Percentiles rank a stretch among this genome's conserved stretches.
Evolutionary conservation across 2,329 filamentous ascomycete species (phyloP).

Genomic region (Paecilomyces sp.): DNA sequence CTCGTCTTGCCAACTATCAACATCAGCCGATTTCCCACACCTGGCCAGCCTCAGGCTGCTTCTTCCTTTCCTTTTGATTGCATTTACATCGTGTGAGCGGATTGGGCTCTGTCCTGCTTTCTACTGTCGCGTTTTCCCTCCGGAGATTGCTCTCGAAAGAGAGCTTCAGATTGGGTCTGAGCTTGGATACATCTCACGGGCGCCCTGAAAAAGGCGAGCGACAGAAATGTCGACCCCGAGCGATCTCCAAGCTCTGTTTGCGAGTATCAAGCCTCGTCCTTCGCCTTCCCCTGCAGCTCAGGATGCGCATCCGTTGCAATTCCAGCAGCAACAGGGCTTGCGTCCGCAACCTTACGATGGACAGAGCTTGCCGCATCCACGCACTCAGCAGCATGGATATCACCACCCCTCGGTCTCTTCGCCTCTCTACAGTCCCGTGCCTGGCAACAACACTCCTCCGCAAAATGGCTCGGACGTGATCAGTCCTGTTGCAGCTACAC

Average conservation of each 20-base stretch:
- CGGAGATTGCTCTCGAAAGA: conserved; percentile 4
- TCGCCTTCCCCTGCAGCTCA: conserved; percentile 25
- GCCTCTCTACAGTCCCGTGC: conserved; percentile 50
- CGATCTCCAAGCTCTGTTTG: conserved; percentile 41
- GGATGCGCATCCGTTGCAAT: conserved; percentile 21
- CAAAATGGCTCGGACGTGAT: conserved; percentile 52
- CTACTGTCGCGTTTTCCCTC: neutral
- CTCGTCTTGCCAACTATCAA: neutral
- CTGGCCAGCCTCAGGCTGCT: neutral
- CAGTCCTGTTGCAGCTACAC: conserved; percentile 47
- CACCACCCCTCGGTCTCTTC: conserved; percentile 53
- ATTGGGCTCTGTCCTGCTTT: neutral
- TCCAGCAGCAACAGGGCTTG: conserved; percentile 22
- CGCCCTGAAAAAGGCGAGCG: conserved; percentile 22
- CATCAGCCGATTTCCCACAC: neutral
- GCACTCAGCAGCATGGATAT: conserved; percentile 33
- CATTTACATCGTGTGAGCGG: neutral
- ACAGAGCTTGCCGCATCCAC: conserved; percentile 23
- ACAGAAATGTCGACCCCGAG: conserved; percentile 42
- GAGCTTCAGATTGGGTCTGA: neutral
- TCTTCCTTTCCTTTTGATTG: neutral
- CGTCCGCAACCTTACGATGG: conserved; percentile 23
- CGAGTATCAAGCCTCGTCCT: conserved; percentile 37
- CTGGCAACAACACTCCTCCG: conserved; percentile 44
- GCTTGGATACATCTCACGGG: conserved; percentile 15